Conservation (phyloP, 768 basidiomycete species). For the Lactifluus piperatus region DNA sequence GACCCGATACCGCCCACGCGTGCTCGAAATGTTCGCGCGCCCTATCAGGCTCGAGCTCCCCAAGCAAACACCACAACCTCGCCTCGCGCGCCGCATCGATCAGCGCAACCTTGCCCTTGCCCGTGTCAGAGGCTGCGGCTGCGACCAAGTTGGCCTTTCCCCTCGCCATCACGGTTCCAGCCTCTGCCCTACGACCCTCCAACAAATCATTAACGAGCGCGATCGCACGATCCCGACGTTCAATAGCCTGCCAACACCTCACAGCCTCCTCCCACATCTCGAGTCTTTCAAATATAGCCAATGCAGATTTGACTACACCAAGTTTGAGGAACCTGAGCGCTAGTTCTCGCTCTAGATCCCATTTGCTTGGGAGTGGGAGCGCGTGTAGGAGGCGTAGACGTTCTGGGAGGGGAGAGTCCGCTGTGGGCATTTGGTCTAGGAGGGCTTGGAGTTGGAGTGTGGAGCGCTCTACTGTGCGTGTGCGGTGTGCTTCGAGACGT, state of each 20-base stretch:
- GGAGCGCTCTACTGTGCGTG: constrained; percentile 88
- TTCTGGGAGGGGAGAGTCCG: constrained; percentile 66
- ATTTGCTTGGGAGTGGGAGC: constrained; percentile 77
- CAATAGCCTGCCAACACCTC: constrained; percentile 76
- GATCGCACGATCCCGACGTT: constrained; percentile 69
- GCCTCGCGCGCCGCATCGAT: constrained; percentile 70
- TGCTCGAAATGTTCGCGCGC: constrained; percentile 67
- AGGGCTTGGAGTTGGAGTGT: constrained; percentile 90
- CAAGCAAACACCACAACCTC: constrained; percentile 91
- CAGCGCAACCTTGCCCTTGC: too few species aligned
- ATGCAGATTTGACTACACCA: constrained; percentile 82
- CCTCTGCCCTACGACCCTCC: constrained; percentile 77
- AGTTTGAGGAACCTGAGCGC: constrained; percentile 74
- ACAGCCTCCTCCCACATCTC: constrained; percentile 99
- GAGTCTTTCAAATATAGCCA: constrained; percentile 88
- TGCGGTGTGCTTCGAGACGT: constrained; percentile 79
- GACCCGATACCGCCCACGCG: constrained; percentile 77
- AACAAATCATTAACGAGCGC: constrained; percentile 78
- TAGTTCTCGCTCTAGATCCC: constrained; percentile 91
- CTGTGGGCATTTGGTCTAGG: constrained; percentile 92
- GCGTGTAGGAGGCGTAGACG: constrained; percentile 74
- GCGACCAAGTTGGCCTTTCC: constrained; percentile 39
- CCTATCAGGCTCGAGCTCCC: constrained; percentile 74
- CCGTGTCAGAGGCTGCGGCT: too few species aligned
- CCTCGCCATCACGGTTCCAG: constrained; percentile 56